A percentile compares a stretch with the other conserved stretches of the same genome.
These are phyloP conservation scores for Daldinia childiae DNA, from an alignment of 495 filamentous ascomycete genomes.

Conservation along the genomic window DNA sequence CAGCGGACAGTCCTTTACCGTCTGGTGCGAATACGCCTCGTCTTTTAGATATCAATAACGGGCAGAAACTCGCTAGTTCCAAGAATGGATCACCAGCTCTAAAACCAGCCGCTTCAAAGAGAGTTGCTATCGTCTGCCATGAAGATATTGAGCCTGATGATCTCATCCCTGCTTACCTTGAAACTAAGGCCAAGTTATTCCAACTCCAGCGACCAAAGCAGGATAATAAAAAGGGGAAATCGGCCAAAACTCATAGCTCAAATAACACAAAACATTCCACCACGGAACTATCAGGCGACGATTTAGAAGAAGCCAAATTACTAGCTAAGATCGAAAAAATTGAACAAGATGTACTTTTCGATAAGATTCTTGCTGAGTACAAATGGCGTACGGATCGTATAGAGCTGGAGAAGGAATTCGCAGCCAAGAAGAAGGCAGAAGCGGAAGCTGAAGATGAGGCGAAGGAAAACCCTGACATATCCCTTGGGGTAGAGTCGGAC, in stretches of 20 bases:
- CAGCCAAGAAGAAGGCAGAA: slow-evolving; percentile 47
- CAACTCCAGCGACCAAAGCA: slow-evolving; percentile 70
- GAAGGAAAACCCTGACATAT: slow-evolving; percentile 18
- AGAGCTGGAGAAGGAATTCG: slow-evolving; percentile 68
- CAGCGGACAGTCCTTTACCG: slow-evolving; percentile 54
- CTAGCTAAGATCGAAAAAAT: slow-evolving; percentile 77
- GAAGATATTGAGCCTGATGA: slow-evolving; percentile 75
- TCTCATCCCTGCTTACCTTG: slow-evolving; percentile 77
- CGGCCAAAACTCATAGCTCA: slow-evolving; percentile 37
- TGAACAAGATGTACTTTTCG: slow-evolving; percentile 87
- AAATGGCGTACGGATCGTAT: slow-evolving; percentile 75
- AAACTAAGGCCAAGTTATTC: slow-evolving; percentile 75
- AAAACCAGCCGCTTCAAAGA: slow-evolving; percentile 45
- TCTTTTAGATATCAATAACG: slow-evolving; percentile 47
- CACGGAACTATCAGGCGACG: slow-evolving; percentile 32
- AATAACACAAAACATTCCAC: slow-evolving; percentile 6
- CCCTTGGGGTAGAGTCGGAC: slow-evolving; percentile 32
- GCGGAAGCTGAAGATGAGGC: slow-evolving; percentile 27
- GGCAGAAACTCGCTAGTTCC: slow-evolving; percentile 14
- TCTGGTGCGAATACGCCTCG: slow-evolving; percentile 61
- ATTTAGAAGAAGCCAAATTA: slow-evolving; percentile 68
- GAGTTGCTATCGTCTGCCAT: slow-evolving; percentile 55
- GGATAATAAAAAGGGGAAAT: slow-evolving; percentile 57
- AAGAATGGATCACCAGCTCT: slow-evolving; percentile 26
- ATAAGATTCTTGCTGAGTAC: slow-evolving; percentile 76